Evolutionary conservation across 345 rosid genomes (phyloP).

Genomic region (Eucalyptus regnans): DNA sequence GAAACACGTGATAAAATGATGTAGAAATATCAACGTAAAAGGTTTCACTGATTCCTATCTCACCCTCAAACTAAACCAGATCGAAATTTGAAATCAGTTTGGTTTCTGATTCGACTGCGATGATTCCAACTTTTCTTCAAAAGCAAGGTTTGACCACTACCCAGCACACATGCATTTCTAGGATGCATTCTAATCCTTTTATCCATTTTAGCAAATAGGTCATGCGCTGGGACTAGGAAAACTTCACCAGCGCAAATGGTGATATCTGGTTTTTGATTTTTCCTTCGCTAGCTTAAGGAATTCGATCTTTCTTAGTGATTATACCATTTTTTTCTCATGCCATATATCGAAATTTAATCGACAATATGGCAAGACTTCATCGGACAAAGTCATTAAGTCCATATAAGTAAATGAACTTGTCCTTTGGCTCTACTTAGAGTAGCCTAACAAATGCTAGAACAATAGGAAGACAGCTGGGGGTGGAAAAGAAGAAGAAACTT

Average conservation of each 20-base stretch:
- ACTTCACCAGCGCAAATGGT: background rate
- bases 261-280: background rate
- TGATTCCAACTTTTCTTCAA: background rate
- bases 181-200: background rate
- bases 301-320: background rate
- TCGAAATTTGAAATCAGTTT: background rate
- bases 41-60: background rate
- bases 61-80: background rate
- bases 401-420: background rate
- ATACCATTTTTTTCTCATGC: background rate
- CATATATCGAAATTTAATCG: background rate
- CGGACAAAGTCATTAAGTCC: background rate
- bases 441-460: background rate
- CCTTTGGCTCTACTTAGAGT: background rate
- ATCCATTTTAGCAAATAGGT: too few relatives aligned
- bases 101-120: background rate
- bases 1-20: background rate
- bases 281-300: background rate
- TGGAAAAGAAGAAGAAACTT: too few relatives aligned
- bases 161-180: too few relatives aligned
- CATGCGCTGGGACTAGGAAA: background rate
- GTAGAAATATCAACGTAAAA: background rate
- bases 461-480: too few relatives aligned
- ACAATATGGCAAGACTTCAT: background rate
- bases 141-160: background rate